A percentile compares a stretch with the other conserved stretches of the same genome.
Conservation (phyloP, 371 early-diverging fungal species). For the Nematocida sp. region DNA sequence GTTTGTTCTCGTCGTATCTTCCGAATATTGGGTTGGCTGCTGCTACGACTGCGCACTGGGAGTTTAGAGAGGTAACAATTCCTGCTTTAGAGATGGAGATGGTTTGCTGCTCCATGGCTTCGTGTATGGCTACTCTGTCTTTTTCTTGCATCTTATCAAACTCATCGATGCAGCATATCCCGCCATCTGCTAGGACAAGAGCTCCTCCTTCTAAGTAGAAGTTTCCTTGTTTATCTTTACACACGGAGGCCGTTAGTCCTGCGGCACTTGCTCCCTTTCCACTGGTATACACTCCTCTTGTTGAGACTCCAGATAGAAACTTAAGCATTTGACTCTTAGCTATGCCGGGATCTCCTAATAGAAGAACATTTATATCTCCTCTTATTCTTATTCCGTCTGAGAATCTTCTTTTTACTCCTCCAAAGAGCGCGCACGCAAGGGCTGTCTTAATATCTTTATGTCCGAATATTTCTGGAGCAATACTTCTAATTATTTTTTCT, state of each 20-base stretch:
- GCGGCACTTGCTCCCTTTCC: slow-evolving; percentile 81
- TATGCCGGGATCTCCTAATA: slow-evolving; percentile 97
- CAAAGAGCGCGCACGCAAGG: slow-evolving; percentile 87
- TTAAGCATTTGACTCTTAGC: slow-evolving; percentile 97
- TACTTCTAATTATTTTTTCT: slow-evolving; percentile 71
- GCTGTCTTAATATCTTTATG: slow-evolving; percentile 87
- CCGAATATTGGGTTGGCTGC: slow-evolving; percentile 99
- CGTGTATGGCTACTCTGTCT: slow-evolving; percentile 98
- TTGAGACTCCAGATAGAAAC: slow-evolving; percentile 87
- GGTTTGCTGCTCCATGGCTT: slow-evolving; percentile 99
- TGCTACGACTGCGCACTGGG: slow-evolving; percentile 91
- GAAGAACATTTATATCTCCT: slow-evolving; percentile 95
- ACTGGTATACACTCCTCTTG: slow-evolving; percentile 83
- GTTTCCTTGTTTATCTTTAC: slow-evolving; percentile 74
- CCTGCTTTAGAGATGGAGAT: slow-evolving; percentile 99
- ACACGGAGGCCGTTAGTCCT: slow-evolving; percentile 80
- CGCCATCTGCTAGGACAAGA: slow-evolving; percentile 97
- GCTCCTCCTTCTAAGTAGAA: slow-evolving; percentile 98
- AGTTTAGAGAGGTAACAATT: slow-evolving; percentile 95
- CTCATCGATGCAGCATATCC: slow-evolving; percentile 98
- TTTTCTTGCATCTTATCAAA: slow-evolving; percentile 99
- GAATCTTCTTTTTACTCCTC: slow-evolving; percentile 85
- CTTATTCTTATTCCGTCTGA: slow-evolving; percentile 90
- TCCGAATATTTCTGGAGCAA: slow-evolving; percentile 64
- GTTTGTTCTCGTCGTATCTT: slow-evolving; percentile 93